Evolutionary conservation across 2,329 filamentous ascomycete genomes (phyloP), one percentile per base, ranked within the genome.

Genomic region (Sphaerulina musiva): DNA sequence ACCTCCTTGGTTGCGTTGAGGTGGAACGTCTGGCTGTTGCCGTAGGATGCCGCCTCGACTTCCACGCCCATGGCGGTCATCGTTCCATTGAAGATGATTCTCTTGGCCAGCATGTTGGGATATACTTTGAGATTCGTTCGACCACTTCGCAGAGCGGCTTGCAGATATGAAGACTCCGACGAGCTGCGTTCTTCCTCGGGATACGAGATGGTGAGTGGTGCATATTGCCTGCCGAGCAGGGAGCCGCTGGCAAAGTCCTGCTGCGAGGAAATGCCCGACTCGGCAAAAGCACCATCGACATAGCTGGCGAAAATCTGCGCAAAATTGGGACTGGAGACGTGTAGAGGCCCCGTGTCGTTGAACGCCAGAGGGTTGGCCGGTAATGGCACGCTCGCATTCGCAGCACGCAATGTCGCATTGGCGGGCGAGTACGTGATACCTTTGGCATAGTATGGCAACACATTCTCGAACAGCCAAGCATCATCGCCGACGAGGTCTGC

Each of bases 401-500:
- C 40, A 17, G 57, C 55, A 4, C 55, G 40, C 34, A 53, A 26
- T 4, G 23, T 23, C 3, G 40, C 31, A 42, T 57, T 44, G 7
- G 40, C 26, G 5, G 52, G 52, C 6, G 32, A 46, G 43, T 47
- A 58, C n/a, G 34, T 23, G 14, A 58, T 53, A 20, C 57, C 48
- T 7, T 39, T 23, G 5, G 47, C n/a, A 58, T 61, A 60, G 48
- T 58, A 59, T 42, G 62, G 57, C 56, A 68, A 46, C 45, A 65
- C 34, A 43, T 65, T 61, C 46, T 63, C 61, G 53, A 64, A 72
- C 6, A 59, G 61, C 51, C 67, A 67, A 36, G 65, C 52, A 45
- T 69, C 51, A 50, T 73, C 70, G 10, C 61, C 68, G 6, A 72
- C 69, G 23, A 65, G 54, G 26, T 72, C 62, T 4, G 70, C 69